Conservation (phyloP, 2,329 filamentous ascomycete species). For the Trichophyton mentagrophytes region DNA sequence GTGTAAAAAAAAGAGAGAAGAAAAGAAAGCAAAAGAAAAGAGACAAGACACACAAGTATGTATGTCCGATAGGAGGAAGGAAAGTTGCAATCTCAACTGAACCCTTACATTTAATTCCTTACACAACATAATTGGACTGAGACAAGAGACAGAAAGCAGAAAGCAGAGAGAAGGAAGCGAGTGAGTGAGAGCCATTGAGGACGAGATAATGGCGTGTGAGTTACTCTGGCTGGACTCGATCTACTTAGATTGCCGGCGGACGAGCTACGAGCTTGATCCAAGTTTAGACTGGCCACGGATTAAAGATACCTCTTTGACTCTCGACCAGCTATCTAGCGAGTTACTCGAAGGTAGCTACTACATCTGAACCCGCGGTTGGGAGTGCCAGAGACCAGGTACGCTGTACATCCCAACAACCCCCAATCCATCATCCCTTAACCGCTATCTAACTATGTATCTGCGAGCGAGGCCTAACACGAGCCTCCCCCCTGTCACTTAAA, state of each 20-base stretch:
- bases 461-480: too few relatives aligned
- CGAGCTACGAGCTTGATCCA: not conserved
- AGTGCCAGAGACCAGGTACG: not conserved
- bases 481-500: not conserved
- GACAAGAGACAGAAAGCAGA: too few relatives aligned
- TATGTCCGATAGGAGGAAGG: not conserved
- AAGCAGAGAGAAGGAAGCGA: too few relatives aligned
- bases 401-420: not conserved
- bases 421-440: not conserved
- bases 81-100: not conserved
- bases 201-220: not conserved
- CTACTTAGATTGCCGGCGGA: not conserved
- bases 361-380: not conserved
- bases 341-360: not conserved
- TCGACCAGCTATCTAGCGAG: not conserved
- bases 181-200: not conserved
- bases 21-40: not conserved
- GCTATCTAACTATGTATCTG: too few relatives aligned
- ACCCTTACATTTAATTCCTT: not conserved
- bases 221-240: not conserved
- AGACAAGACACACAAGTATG: not conserved
- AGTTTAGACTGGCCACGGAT: not conserved
- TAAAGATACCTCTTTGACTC: not conserved
- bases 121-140: not conserved
- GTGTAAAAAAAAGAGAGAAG: not conserved